Percentiles rank a stretch among this genome's conserved stretches.
phyloP scores from a whole-genome alignment of 1,139 yeast genomes.

The Fermentozyma sake region DNA sequence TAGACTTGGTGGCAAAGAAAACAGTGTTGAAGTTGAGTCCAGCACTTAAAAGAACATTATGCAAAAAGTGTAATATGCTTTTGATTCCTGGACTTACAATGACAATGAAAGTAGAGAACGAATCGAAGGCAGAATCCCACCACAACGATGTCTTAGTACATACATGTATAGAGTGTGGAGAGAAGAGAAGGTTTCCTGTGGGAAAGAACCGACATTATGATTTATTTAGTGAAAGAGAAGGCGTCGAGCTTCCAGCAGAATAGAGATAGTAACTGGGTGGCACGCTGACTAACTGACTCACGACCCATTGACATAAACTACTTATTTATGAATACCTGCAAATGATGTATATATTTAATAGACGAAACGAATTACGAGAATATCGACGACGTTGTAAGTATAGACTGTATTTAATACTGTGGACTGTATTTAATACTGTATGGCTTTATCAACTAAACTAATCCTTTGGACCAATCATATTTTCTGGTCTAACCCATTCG shows the following conservation, averaged over 20 bases:
- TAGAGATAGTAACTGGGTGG: slow-evolving; percentile 1
- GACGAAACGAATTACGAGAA: too few relatives aligned
- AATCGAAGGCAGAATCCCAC: slow-evolving; percentile 17
- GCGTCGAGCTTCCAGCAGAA: slow-evolving; percentile 10
- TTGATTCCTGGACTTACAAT: slow-evolving; percentile 46
- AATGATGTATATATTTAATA: too few relatives aligned
- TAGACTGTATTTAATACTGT: too few relatives aligned
- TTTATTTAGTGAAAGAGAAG: slow-evolving; percentile 26
- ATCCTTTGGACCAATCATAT: slow-evolving; percentile 18
- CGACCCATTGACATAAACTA: too few relatives aligned
- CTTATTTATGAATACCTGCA: too few relatives aligned
- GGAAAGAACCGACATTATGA: slow-evolving; percentile 27
- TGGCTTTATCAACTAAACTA: slow-evolving; percentile 7
- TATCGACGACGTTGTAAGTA: too few relatives aligned
- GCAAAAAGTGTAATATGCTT: slow-evolving; percentile 53
- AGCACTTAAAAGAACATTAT: slow-evolving; percentile 52
- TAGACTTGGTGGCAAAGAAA: slow-evolving; percentile 54
- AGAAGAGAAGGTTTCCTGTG: slow-evolving; percentile 29
- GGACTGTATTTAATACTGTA: too few relatives aligned
- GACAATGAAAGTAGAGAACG: slow-evolving; percentile 26
- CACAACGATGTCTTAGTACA: slow-evolving; percentile 32
- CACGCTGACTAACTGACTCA: too few relatives aligned
- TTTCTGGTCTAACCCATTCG: slow-evolving; percentile 19
- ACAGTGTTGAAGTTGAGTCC: slow-evolving; percentile 62
- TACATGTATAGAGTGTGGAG: slow-evolving; percentile 23